These are phyloP conservation scores for Mucor piriformis DNA, from an alignment of 371 early-diverging fungal species.

Conservation along the genomic window DNA sequence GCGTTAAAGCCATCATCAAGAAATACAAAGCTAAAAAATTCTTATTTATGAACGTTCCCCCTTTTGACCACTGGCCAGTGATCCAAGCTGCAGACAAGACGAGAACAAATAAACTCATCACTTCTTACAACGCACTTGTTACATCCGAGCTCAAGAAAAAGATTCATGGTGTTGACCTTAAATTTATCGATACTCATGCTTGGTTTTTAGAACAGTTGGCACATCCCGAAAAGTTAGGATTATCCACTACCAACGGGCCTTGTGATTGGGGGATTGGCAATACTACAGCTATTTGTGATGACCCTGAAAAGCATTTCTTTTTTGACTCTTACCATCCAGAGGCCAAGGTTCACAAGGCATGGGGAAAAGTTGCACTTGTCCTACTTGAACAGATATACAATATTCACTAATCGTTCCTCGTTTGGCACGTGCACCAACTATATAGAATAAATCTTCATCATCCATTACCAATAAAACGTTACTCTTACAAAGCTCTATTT, in stretches of 20 bases:
- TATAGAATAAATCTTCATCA: too few relatives aligned
- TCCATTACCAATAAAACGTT: too few relatives aligned
- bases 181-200: slow-evolving; percentile 23
- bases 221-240: slow-evolving; percentile 9
- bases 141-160: slow-evolving; percentile 8
- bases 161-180: slow-evolving; percentile 10
- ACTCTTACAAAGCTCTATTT: not conserved
- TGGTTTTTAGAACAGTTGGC: slow-evolving; percentile 14
- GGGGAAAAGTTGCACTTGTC: slow-evolving; percentile 3
- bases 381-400: too few relatives aligned
- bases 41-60: slow-evolving; percentile 17
- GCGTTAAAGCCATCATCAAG: slow-evolving; percentile 12
- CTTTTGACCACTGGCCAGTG: slow-evolving; percentile 25
- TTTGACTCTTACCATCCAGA: slow-evolving; percentile 27
- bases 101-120: slow-evolving; percentile 7
- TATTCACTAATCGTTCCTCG: too few relatives aligned
- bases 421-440: too few relatives aligned
- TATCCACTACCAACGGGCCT: slow-evolving; percentile 19
- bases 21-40: slow-evolving; percentile 25
- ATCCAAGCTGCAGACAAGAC: slow-evolving; percentile 14
- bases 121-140: slow-evolving; percentile 18
- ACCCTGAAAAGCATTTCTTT: slow-evolving; percentile 25
- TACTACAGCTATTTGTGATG: slow-evolving; percentile 14
- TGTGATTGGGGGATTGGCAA: slow-evolving; percentile 32
- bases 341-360: slow-evolving; percentile 27